phyloP scores from a whole-genome alignment of 2,329 filamentous ascomycete species.

The Hyphodiscus sp. region DNA sequence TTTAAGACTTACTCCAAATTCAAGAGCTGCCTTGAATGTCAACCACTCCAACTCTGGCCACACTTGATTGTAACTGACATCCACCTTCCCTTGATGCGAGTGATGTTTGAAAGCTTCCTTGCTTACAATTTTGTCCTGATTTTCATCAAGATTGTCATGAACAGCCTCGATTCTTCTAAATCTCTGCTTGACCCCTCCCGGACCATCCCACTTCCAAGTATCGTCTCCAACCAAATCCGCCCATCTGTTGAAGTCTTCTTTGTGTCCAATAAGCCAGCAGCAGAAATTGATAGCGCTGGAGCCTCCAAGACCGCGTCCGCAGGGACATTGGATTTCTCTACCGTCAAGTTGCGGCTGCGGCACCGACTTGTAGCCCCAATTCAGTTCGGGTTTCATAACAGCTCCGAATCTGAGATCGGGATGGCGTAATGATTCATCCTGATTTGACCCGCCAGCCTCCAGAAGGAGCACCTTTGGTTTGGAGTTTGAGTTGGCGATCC shows the following conservation, averaged over 20 bases:
- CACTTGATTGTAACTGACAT: conserved; percentile 25
- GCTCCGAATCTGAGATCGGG: conserved; percentile 45
- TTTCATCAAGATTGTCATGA: not conserved
- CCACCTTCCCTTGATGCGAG: not conserved
- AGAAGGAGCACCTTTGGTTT: conserved; percentile 49
- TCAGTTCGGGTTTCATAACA: conserved; percentile 44
- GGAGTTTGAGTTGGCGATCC: conserved; percentile 40
- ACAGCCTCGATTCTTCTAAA: conserved; percentile 39
- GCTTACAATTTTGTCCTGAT: not conserved
- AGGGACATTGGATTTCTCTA: conserved; percentile 42
- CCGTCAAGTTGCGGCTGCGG: conserved; percentile 39
- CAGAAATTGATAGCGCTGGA: conserved; percentile 48
- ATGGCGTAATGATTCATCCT: conserved; percentile 34
- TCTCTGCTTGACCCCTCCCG: conserved; percentile 35
- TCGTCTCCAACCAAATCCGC: not conserved
- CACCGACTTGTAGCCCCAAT: conserved; percentile 45
- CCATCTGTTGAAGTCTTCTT: conserved; percentile 45
- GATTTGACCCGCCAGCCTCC: conserved; percentile 46
- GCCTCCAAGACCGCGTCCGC: conserved; percentile 46
- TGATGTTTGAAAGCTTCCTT: not conserved
- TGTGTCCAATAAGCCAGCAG: conserved; percentile 40
- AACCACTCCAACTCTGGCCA: conserved; percentile 33
- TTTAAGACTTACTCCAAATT: conserved; percentile 39
- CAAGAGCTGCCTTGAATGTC: conserved; percentile 27
- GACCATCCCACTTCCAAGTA: conserved; percentile 36